phyloP scores from a whole-genome alignment of 2,329 filamentous ascomycete genomes.

The Apiospora malaysiana region DNA sequence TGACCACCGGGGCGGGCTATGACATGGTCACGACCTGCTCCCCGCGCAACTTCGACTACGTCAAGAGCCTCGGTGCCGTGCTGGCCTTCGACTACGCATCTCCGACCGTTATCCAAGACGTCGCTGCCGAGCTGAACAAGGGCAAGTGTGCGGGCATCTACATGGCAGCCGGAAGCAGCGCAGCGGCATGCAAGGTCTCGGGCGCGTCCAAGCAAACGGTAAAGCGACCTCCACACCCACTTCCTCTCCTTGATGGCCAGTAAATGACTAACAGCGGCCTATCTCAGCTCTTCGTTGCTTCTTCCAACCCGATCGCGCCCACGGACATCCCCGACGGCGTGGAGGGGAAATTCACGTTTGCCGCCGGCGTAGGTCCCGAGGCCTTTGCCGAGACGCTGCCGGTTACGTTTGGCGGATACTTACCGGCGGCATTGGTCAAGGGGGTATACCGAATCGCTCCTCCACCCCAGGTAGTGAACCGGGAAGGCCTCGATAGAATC shows the following conservation, averaged over 20 bases:
- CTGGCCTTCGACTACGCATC: constrained; percentile 43
- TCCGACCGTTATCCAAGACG: constrained; percentile 26
- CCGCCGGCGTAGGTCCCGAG: constrained; percentile 12
- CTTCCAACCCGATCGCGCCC: constrained; percentile 22
- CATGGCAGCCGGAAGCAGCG: constrained; percentile 27
- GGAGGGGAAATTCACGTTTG: constrained; percentile 24
- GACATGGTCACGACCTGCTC: constrained; percentile 39
- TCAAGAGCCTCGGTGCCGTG: constrained; percentile 25
- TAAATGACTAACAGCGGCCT: too few relatives aligned
- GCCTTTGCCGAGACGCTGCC: constrained; percentile 20
- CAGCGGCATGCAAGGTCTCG: constrained; percentile 24
- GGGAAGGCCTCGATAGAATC: constrained; percentile 24
- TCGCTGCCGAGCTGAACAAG: constrained; percentile 28
- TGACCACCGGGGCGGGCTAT: constrained; percentile 49
- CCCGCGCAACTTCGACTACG: constrained; percentile 36
- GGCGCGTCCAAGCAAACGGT: constrained; percentile 28
- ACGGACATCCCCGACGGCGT: constrained; percentile 23
- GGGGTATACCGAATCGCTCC: constrained; percentile 22
- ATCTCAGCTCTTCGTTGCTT: not conserved
- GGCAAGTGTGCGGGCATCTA: constrained; percentile 27
- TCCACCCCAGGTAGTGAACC: not conserved
- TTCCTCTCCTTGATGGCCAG: too few relatives aligned
- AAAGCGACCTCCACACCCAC: too few relatives aligned
- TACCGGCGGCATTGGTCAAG: constrained; percentile 24
- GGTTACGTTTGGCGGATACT: constrained; percentile 25